A percentile compares a stretch with the other conserved stretches of the same genome.
phyloP scores from a whole-genome alignment of 345 rosid genomes.

The Rhizophora mangle region DNA sequence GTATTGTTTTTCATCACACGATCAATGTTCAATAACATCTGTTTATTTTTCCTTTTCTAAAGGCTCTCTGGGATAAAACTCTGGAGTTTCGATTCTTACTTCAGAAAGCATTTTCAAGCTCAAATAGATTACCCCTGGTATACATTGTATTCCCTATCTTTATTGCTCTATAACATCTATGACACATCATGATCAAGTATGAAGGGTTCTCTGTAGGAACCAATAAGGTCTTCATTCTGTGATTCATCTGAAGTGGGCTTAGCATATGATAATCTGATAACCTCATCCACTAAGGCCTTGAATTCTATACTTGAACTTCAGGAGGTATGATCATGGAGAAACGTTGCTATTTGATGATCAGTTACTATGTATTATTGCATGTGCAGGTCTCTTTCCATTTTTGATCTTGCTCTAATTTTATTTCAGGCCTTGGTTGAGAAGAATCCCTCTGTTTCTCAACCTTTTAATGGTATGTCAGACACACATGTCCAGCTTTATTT shows the following conservation, averaged over 20 bases:
- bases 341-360: not conserved
- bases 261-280: constrained; percentile 61
- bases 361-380: not conserved
- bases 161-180: not conserved
- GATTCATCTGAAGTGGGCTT: constrained; percentile 46
- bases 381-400: not conserved
- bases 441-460: constrained; percentile 62
- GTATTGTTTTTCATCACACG: not conserved
- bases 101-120: constrained; percentile 70
- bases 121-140: constrained; percentile 85
- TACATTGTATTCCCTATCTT: not conserved
- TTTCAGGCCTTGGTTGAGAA: constrained; percentile 76
- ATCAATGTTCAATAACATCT: not conserved
- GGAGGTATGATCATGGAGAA: constrained; percentile 46
- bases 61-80: constrained; percentile 84
- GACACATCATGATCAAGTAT: constrained; percentile 5
- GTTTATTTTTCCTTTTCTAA: constrained; percentile 12
- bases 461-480: constrained; percentile 52
- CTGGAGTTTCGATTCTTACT: constrained; percentile 82
- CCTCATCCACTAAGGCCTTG: constrained; percentile 65
- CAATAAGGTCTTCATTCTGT: constrained; percentile 59
- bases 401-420: constrained; percentile 3
- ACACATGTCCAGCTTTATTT: not conserved
- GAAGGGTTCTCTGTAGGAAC: constrained; percentile 49
- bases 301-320: constrained; percentile 70